phyloP scores from a whole-genome alignment of 2,329 filamentous ascomycete species.

The Ophiosphaerella herpotricha region DNA sequence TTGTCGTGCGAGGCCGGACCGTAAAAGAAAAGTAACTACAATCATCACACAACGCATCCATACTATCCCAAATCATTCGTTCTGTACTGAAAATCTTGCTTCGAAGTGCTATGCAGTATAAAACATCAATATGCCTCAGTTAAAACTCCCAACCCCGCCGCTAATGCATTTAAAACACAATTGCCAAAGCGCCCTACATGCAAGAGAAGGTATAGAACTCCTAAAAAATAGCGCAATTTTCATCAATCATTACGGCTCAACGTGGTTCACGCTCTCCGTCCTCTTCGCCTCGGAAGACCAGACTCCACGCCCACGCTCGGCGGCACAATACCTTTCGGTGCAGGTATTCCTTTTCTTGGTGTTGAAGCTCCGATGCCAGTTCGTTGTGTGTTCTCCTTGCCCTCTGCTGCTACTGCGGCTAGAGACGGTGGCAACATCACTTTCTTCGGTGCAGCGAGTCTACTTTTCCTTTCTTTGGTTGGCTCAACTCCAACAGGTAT shows the following conservation, averaged over 20 bases:
- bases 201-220: constrained; percentile 18
- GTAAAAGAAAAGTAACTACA: no score
- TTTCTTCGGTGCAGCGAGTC: constrained; percentile 41
- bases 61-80: no score
- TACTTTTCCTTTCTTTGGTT: constrained; percentile 34
- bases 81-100: no score
- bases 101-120: no score
- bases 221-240: not conserved
- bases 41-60: no score
- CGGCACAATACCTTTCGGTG: constrained; percentile 25
- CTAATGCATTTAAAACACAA: constrained; percentile 1
- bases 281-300: constrained; percentile 38
- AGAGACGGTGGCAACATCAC: constrained; percentile 37
- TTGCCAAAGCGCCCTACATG: constrained; percentile 7
- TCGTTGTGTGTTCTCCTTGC: constrained; percentile 32
- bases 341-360: constrained; percentile 38
- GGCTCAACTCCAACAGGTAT: constrained; percentile 28
- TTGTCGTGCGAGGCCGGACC: no score
- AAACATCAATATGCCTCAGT: not conserved
- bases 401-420: constrained; percentile 11
- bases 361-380: constrained; percentile 22
- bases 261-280: constrained; percentile 11
- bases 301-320: constrained; percentile 26
- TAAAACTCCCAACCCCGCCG: not conserved
- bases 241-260: not conserved